A percentile compares a stretch with the other conserved stretches of the same genome.
These are phyloP conservation scores for Phycomyces blakesleeanus DNA, from an alignment of 192 early-diverging fungal genomes.

Conservation along the genomic window DNA sequence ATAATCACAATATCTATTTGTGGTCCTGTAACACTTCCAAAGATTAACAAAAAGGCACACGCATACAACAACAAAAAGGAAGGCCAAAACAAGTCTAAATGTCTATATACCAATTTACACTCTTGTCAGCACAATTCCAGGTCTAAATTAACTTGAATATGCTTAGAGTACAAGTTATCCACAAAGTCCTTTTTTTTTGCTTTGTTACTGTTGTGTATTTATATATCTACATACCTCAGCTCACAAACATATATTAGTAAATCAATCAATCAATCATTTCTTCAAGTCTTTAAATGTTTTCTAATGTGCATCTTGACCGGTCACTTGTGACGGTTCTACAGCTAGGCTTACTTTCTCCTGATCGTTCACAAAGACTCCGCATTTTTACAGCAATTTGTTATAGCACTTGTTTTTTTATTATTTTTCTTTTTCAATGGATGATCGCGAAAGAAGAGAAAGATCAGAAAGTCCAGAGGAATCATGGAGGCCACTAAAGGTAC, in stretches of 20 bases:
- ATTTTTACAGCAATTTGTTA: background rate
- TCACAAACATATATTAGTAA: too few species aligned
- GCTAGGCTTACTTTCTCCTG: background rate
- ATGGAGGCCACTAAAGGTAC: conserved; percentile 12
- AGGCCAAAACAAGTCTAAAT: too few species aligned
- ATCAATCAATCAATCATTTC: too few species aligned
- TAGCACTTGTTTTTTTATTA: background rate
- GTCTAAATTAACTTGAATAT: too few species aligned
- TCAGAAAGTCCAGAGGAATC: conserved; percentile 14
- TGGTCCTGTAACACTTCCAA: background rate
- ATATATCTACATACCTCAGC: too few species aligned
- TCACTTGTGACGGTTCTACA: background rate
- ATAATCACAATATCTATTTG: background rate
- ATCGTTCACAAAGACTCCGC: background rate
- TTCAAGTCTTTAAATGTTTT: too few species aligned
- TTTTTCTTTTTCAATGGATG: background rate
- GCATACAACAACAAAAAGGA: background rate
- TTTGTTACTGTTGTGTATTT: too few species aligned
- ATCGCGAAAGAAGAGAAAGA: conserved; percentile 10
- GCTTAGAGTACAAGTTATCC: too few species aligned
- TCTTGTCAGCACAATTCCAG: too few species aligned
- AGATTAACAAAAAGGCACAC: background rate
- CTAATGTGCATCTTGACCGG: background rate
- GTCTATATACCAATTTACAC: too few species aligned
- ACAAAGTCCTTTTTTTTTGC: too few species aligned